Evolutionary conservation across 257 asterid genomes (phyloP).

Genomic region (Rauvolfia tetraphylla): DNA sequence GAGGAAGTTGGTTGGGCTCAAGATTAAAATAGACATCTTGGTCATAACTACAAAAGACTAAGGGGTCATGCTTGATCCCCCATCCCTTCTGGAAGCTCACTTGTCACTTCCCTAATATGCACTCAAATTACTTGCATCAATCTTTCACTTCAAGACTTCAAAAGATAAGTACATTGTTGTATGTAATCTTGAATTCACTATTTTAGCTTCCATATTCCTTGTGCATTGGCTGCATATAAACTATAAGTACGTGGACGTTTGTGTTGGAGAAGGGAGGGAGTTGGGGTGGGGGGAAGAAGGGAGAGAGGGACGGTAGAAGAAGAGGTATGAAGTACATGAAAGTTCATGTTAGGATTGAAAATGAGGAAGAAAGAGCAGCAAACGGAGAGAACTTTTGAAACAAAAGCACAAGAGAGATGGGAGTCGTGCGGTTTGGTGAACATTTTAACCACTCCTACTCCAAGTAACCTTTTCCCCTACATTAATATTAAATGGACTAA

Average conservation of each 20-base stretch:
- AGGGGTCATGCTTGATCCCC: neutral
- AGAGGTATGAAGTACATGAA: slow-evolving; percentile 18
- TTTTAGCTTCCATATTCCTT: neutral
- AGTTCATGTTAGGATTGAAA: slow-evolving; percentile 37
- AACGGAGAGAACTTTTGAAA: slow-evolving; percentile 9
- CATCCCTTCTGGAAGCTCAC: slow-evolving; percentile 12
- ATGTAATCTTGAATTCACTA: neutral
- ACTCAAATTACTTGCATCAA: slow-evolving; percentile 1
- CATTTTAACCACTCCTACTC: slow-evolving; percentile 9
- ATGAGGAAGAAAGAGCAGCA: neutral
- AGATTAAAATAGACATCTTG: slow-evolving; percentile 4
- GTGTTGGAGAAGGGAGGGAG: no score
- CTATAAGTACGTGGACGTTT: neutral
- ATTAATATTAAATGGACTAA: neutral
- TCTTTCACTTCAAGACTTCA: slow-evolving; percentile 8
- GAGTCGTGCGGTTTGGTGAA: slow-evolving; percentile 28
- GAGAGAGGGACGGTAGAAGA: neutral
- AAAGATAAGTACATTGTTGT: neutral
- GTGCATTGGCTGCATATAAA: neutral
- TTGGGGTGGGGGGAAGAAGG: neutral
- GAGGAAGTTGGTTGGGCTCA: slow-evolving; percentile 1
- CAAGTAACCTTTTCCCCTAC: neutral
- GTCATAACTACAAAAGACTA: slow-evolving; percentile 14
- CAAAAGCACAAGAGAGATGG: slow-evolving; percentile 12
- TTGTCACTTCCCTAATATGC: neutral